phyloP scores from a whole-genome alignment of 140 eudicot species.

The Oenanthe javanica region DNA sequence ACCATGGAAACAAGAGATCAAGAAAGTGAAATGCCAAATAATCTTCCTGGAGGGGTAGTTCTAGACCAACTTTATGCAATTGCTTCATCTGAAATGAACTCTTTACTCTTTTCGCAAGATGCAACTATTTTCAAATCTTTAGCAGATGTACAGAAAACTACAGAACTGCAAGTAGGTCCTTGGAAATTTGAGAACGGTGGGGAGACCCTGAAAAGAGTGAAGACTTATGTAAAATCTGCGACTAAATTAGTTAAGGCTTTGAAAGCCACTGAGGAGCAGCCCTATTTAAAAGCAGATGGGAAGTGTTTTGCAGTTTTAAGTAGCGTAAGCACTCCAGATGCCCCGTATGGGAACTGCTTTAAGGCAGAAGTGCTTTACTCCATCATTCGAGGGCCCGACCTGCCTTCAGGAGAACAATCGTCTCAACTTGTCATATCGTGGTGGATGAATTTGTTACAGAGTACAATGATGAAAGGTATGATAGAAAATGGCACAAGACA shows the following conservation, averaged over 20 bases:
- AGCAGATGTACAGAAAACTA: constrained; percentile 58
- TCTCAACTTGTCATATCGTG: constrained; percentile 63
- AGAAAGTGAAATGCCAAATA: constrained; percentile 57
- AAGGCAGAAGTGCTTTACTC: constrained; percentile 54
- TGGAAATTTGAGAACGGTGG: constrained; percentile 61
- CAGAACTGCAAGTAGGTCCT: constrained; percentile 67
- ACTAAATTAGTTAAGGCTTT: constrained; percentile 63
- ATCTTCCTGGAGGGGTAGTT: constrained; percentile 67
- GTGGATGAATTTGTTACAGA: constrained; percentile 83
- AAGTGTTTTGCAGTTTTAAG: constrained; percentile 50
- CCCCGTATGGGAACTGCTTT: constrained; percentile 74
- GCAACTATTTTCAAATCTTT: constrained; percentile 41
- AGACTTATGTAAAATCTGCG: constrained; percentile 54
- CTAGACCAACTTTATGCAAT: constrained; percentile 54
- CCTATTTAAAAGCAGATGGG: constrained; percentile 72
- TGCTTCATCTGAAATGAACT: constrained; percentile 60
- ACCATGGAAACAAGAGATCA: constrained; percentile 53
- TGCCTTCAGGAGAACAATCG: constrained; percentile 78
- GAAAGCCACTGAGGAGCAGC: constrained; percentile 82
- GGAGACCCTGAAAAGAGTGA: constrained; percentile 48
- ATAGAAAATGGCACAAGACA: constrained; percentile 92
- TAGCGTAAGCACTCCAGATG: constrained; percentile 87
- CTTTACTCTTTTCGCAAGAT: constrained; percentile 62
- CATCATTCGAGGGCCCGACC: constrained; percentile 70
- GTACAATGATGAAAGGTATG: constrained; percentile 94